Conservation (phyloP, 1,284 basidiomycete species). For the Heimioporus retisporus region DNA sequence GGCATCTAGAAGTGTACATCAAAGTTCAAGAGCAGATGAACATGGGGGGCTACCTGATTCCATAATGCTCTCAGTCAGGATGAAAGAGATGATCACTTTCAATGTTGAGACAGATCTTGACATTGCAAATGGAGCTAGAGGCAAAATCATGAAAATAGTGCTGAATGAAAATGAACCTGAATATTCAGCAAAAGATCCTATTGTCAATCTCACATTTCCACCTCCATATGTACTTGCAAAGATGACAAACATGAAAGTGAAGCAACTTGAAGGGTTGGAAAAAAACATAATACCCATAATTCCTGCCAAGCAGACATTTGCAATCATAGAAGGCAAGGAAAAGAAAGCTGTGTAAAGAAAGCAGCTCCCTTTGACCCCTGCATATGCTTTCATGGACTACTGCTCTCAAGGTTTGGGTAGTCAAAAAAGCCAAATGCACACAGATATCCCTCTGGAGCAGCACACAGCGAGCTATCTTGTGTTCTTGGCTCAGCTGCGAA, state of each 20-base stretch:
- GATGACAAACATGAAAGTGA: neutral
- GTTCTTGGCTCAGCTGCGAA: conserved; percentile 85
- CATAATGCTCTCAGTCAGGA: conserved; percentile 17
- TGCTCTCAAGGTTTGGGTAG: no score
- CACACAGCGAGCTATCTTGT: conserved; percentile 81
- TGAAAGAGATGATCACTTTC: conserved; percentile 25
- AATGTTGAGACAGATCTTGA: conserved; percentile 36
- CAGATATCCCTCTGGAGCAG: conserved; percentile 87
- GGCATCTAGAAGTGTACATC: neutral
- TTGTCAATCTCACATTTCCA: neutral
- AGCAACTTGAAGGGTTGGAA: neutral
- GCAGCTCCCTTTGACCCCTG: no score
- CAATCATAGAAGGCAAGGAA: no score
- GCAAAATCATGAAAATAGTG: neutral
- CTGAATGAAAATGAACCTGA: neutral
- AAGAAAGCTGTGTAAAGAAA: no score
- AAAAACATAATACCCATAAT: neutral
- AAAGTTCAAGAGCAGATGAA: neutral
- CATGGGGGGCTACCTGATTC: neutral
- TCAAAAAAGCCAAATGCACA: no score
- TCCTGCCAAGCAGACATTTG: no score
- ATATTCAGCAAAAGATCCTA: neutral
- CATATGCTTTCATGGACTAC: no score
- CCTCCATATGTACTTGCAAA: neutral
- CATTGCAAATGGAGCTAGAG: conserved; percentile 28